Conservation (phyloP, 306 rosid species). For the Rubus idaeus region DNA sequence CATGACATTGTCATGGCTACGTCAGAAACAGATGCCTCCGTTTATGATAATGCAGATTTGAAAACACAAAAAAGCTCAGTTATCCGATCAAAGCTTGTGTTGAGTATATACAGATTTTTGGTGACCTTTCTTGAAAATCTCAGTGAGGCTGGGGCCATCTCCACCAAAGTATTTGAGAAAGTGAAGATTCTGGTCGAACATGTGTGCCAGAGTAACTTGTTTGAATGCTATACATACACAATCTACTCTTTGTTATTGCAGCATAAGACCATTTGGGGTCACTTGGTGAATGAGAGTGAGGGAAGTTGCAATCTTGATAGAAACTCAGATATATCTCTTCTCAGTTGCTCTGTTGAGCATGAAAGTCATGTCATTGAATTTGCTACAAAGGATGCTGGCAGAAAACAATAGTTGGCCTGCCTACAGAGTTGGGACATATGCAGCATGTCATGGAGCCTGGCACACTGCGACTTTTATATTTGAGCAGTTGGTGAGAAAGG, state of each 20-base stretch:
- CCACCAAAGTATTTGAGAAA: slow-evolving; percentile 28
- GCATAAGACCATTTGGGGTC: slow-evolving; percentile 42
- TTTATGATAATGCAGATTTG: slow-evolving; percentile 11
- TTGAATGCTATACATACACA: slow-evolving; percentile 40
- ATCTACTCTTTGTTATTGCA: slow-evolving; percentile 47
- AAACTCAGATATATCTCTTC: slow-evolving; percentile 17
- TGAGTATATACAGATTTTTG: slow-evolving; percentile 45
- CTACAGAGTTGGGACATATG: slow-evolving; percentile 45
- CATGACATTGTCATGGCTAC: slow-evolving; percentile 18
- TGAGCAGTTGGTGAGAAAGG: slow-evolving; percentile 34
- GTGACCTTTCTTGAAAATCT: slow-evolving; percentile 45
- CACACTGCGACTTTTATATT: slow-evolving; percentile 40
- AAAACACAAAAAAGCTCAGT: slow-evolving; percentile 12
- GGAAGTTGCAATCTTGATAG: slow-evolving; percentile 2
- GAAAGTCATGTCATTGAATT: slow-evolving; percentile 31
- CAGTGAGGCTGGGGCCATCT: slow-evolving; percentile 29
- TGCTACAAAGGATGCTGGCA: slow-evolving; percentile 38
- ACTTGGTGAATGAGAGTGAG: slow-evolving; percentile 28
- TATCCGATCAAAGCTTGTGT: slow-evolving; percentile 30
- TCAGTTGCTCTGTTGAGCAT: slow-evolving; percentile 29
- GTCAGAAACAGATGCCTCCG: slow-evolving; percentile 9
- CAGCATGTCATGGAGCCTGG: slow-evolving; percentile 61
- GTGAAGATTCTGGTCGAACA: slow-evolving; percentile 45
- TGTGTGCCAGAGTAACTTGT: slow-evolving; percentile 45
- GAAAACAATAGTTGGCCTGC: slow-evolving; percentile 46